Percentiles rank a stretch among this genome's conserved stretches.
phyloP scores from a whole-genome alignment of 257 asterid species.

The Penstemon barbatus region DNA sequence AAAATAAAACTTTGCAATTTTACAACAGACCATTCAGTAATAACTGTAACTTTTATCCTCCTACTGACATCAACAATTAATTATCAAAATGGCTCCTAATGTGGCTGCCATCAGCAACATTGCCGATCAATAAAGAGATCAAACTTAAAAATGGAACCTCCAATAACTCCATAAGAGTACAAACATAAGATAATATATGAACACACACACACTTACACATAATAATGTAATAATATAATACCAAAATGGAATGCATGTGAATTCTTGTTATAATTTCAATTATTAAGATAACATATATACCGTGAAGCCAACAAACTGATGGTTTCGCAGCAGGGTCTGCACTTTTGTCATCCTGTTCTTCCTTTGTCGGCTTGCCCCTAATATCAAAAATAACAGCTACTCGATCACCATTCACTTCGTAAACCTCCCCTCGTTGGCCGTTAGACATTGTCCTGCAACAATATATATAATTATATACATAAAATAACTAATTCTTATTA shows the following conservation, averaged over 20 bases:
- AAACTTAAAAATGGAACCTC: constrained; percentile 1
- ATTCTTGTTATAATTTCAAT: neutral
- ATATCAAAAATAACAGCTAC: constrained; percentile 75
- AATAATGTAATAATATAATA: neutral
- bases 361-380: constrained; percentile 39
- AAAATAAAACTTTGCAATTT: too few relatives aligned
- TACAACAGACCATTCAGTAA: too few relatives aligned
- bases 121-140: neutral
- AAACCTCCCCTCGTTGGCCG: constrained; percentile 95
- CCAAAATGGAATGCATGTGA: too few relatives aligned
- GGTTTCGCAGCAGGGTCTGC: constrained; percentile 49
- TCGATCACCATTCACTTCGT: constrained; percentile 83
- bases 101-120: neutral
- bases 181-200: neutral
- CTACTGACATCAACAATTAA: too few relatives aligned
- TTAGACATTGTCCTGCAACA: constrained; percentile 61
- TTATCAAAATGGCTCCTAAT: too few relatives aligned
- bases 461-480: constrained; percentile 13
- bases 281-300: constrained; percentile 43
- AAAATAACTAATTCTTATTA: constrained; percentile 22
- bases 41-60: too few relatives aligned
- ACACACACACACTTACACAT: neutral
- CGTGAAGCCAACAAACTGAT: constrained; percentile 77
- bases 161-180: neutral
- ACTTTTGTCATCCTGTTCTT: constrained; percentile 45